Base-by-base conservation (phyloP, 192 early-diverging fungal genomes). In the Funneliformis mosseae region DNA sequence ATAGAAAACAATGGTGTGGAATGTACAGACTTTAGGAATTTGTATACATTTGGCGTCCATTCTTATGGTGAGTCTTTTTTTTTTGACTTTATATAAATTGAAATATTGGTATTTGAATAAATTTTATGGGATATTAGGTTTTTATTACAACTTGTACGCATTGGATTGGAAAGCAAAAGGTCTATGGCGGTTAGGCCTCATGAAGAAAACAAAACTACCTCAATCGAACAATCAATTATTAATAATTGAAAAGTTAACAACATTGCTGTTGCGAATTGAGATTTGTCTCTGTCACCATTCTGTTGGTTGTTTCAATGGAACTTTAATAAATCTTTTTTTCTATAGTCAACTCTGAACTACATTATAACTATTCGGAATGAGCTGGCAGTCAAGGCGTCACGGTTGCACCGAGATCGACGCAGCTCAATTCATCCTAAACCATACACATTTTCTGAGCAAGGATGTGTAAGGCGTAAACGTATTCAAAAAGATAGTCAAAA, bases 101-200 rank as follows among this genome's bases (percentile, higher is more conserved):
- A 5, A 16, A 25, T 25, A 64, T 64, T 25, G 27, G 27, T 64
- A 27, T 5, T 27, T 64, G 6, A 25, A 16, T 64, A 41, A 71
- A 43, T 71, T 45, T n/a, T 71, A 71, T 69, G 4, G 6, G 23
- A 25, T 25, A 38, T 27, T 77, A 77, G 38, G 60, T 21, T 77
- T 60, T 64, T 63, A 23, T 67, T 78, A 78, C 38, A 68, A 78
- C 68, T 45, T 78, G 14, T 78, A 78, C 48, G 63, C 41, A 7
- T 68, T 67, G n/a, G 63, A 78, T 67, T 78, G 76, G 76, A 78
- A 68, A 39, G 62, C 64, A 23, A 78, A 46, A 48, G 23, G 28
- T 48, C 6, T 68, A 8, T 78, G 63, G 63, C 6, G 45, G 8
- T 48, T 78, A 43, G 64, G 43, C 33, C 38, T 78, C 25, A 8